Evolutionary conservation across 495 filamentous ascomycete species (phyloP).

Genomic region (Aspergillus steynii): DNA sequence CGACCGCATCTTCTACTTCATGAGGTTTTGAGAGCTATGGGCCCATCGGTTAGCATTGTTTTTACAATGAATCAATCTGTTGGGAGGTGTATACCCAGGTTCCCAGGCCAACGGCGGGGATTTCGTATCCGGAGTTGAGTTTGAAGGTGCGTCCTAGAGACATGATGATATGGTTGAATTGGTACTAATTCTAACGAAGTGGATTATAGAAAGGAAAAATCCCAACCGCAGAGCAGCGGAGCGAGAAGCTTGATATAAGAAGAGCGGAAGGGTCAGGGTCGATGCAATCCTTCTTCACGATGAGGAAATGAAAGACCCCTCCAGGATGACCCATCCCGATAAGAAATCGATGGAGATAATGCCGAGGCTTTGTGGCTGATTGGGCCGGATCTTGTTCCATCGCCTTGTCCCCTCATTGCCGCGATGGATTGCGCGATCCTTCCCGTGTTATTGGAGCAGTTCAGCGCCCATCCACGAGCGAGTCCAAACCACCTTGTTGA

Average conservation of each 20-base stretch:
- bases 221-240: not conserved
- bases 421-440: too few species aligned
- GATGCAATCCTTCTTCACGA: not conserved
- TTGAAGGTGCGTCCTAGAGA: slow-evolving; percentile 41
- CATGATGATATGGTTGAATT: slow-evolving; percentile 23
- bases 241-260: too few species aligned
- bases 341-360: too few species aligned
- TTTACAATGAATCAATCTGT: not conserved
- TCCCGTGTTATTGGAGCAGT: too few species aligned
- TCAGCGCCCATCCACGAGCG: too few species aligned
- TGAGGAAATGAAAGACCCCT: slow-evolving; percentile 1
- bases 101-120: slow-evolving; percentile 37
- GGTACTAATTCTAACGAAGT: too few species aligned
- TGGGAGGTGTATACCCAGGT: slow-evolving; percentile 27
- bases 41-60: slow-evolving; percentile 1
- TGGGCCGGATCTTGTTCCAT: too few species aligned
- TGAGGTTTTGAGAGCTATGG: slow-evolving; percentile 47
- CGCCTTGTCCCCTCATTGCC: too few species aligned
- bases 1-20: slow-evolving; percentile 51
- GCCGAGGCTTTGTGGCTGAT: too few species aligned
- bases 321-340: too few species aligned
- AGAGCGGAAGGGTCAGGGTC: not conserved
- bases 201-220: too few species aligned
- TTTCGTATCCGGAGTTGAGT: slow-evolving; percentile 41
- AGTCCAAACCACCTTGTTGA: too few species aligned